These are phyloP conservation scores for Penicillium aurantiogriseum DNA, from an alignment of 2,329 filamentous ascomycete species.

Conservation along the genomic window DNA sequence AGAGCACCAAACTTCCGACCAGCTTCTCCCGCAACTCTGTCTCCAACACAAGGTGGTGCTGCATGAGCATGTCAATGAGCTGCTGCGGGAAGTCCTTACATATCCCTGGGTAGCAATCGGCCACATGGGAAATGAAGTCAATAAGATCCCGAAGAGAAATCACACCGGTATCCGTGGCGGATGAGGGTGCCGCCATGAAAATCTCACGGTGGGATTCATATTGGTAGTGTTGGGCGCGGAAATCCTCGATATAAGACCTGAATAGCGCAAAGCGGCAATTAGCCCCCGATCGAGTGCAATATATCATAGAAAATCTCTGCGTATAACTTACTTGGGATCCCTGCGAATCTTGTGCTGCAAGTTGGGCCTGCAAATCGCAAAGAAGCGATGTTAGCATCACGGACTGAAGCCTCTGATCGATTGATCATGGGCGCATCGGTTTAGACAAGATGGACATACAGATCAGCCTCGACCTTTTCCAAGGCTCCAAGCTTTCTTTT, in stretches of 20 bases:
- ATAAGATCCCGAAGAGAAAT: slow-evolving; percentile 87
- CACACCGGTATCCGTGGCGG: slow-evolving; percentile 72
- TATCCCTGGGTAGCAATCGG: slow-evolving; percentile 85
- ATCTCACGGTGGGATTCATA: slow-evolving; percentile 90
- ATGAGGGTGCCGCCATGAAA: slow-evolving; percentile 78
- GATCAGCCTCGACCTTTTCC: slow-evolving; percentile 91
- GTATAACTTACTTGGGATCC: slow-evolving; percentile 67
- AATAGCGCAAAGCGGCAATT: background rate
- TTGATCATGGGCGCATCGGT: slow-evolving; percentile 6
- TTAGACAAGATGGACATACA: slow-evolving; percentile 52
- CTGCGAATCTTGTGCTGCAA: slow-evolving; percentile 87
- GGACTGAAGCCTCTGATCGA: slow-evolving; percentile 14
- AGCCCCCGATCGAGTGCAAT: slow-evolving; percentile 1
- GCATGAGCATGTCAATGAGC: slow-evolving; percentile 73
- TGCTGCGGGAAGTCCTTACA: slow-evolving; percentile 75
- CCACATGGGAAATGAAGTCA: slow-evolving; percentile 88
- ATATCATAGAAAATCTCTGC: background rate
- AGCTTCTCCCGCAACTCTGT: slow-evolving; percentile 89
- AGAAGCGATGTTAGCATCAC: slow-evolving; percentile 24
- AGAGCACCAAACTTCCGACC: slow-evolving; percentile 80
- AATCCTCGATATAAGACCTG: slow-evolving; percentile 86
- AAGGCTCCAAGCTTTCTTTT: slow-evolving; percentile 89
- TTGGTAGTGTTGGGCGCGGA: slow-evolving; percentile 81
- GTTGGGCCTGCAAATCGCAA: slow-evolving; percentile 59
- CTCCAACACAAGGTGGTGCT: slow-evolving; percentile 80